Conservation (phyloP, 768 basidiomycete genomes). For the Lyophyllum decastes region DNA sequence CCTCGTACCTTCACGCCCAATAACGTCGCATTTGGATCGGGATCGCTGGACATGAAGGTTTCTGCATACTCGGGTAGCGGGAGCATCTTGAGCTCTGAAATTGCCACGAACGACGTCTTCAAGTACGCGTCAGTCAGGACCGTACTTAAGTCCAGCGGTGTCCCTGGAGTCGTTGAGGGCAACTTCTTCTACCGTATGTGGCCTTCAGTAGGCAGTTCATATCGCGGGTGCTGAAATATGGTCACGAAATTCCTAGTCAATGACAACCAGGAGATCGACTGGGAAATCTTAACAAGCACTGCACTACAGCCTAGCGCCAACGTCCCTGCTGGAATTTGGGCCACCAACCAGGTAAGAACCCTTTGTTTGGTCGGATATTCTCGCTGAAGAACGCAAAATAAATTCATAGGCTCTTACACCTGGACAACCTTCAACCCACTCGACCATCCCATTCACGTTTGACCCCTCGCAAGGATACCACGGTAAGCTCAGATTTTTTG, state of each 20-base stretch:
- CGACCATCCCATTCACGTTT: slow-evolving; percentile 30
- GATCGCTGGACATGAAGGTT: slow-evolving; percentile 34
- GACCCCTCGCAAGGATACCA: slow-evolving; percentile 34
- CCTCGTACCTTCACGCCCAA: slow-evolving; percentile 26
- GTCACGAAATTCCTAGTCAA: slow-evolving; percentile 19
- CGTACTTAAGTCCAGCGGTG: slow-evolving; percentile 32
- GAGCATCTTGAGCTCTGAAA: slow-evolving; percentile 28
- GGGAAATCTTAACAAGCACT: slow-evolving; percentile 37
- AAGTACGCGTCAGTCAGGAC: slow-evolving; percentile 36
- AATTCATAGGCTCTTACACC: slow-evolving; percentile 24
- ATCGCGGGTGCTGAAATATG: not conserved
- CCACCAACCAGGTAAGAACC: slow-evolving; percentile 31
- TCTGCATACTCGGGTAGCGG: slow-evolving; percentile 30
- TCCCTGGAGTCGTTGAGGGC: slow-evolving; percentile 35
- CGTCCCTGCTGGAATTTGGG: slow-evolving; percentile 37
- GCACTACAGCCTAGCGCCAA: slow-evolving; percentile 22
- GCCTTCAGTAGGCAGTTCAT: not conserved
- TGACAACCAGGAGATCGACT: slow-evolving; percentile 34
- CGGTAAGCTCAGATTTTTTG: slow-evolving; percentile 21
- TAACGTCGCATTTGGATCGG: slow-evolving; percentile 32
- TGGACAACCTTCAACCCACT: slow-evolving; percentile 18
- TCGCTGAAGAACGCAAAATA: not conserved
- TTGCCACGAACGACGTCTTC: slow-evolving; percentile 28
- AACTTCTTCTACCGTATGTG: slow-evolving; percentile 36
- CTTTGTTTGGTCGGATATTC: not conserved